A percentile compares a stretch with the other conserved stretches of the same genome.
Evolutionary conservation across 345 rosid species (phyloP).

Genomic region (Psidium guajava): DNA sequence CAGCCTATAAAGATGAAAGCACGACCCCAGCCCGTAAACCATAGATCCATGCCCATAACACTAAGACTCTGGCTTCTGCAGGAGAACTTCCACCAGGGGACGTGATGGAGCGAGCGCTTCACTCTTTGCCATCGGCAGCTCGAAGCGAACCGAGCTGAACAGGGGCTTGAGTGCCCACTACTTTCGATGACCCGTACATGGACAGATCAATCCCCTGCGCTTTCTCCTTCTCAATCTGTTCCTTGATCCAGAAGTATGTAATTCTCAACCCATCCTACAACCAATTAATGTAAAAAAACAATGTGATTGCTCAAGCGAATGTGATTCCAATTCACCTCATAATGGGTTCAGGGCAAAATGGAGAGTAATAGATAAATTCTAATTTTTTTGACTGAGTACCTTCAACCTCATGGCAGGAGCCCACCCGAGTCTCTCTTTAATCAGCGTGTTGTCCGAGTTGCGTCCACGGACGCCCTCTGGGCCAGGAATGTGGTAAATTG

Average conservation of each 20-base stretch:
- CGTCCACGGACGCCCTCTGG: slow-evolving; percentile 99
- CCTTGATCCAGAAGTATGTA: slow-evolving; percentile 94
- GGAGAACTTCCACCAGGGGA: neutral
- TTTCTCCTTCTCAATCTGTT: slow-evolving; percentile 95
- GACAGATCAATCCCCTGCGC: slow-evolving; percentile 61
- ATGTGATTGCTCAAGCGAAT: neutral
- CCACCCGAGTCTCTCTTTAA: slow-evolving; percentile 99
- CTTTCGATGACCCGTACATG: slow-evolving; percentile 83
- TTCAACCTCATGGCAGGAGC: slow-evolving; percentile 92
- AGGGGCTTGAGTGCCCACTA: slow-evolving; percentile 98
- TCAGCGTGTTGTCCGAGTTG: slow-evolving; percentile 92
- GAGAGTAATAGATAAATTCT: neutral
- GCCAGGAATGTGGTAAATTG: slow-evolving; percentile 93
- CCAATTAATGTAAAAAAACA: neutral
- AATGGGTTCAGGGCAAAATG: neutral
- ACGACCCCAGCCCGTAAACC: neutral
- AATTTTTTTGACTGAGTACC: slow-evolving; percentile 16
- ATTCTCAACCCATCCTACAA: slow-evolving; percentile 84
- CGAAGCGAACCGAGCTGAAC: slow-evolving; percentile 93
- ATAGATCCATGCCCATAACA: neutral
- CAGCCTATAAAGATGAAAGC: neutral
- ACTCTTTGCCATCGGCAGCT: slow-evolving; percentile 88
- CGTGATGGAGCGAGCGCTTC: neutral
- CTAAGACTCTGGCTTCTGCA: neutral
- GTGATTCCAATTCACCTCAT: neutral